A percentile compares a stretch with the other conserved stretches of the same genome.
phyloP scores from a whole-genome alignment of 78 protist genomes.

The Dictyostelium brefeldianum region DNA sequence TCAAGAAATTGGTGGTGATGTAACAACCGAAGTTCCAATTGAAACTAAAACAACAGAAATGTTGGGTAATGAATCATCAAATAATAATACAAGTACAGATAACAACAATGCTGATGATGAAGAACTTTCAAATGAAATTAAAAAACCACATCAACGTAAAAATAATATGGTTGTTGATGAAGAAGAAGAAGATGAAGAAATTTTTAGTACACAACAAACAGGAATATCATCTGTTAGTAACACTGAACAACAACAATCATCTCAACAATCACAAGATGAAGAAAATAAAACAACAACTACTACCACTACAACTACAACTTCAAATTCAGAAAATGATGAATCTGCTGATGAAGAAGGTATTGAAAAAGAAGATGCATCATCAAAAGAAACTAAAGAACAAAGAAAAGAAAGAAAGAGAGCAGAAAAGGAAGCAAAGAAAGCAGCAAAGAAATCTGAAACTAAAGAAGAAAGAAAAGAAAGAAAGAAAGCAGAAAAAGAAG shows the following conservation, averaged over 20 bases:
- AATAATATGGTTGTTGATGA: not conserved
- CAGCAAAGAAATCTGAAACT: not conserved
- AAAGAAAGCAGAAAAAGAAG: not conserved
- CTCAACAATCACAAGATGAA: not conserved
- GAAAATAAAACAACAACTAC: not conserved
- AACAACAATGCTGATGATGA: not conserved
- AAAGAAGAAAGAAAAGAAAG: not conserved
- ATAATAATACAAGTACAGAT: not conserved
- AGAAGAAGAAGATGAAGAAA: constrained; percentile 5
- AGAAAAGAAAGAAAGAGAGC: not conserved
- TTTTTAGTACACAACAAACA: not conserved
- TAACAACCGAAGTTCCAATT: no score
- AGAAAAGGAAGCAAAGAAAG: not conserved
- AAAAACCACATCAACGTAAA: not conserved
- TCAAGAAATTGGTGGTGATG: not conserved
- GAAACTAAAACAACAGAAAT: not conserved
- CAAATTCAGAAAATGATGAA: not conserved
- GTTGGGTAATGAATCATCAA: not conserved
- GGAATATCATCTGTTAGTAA: not conserved
- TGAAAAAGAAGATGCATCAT: not conserved
- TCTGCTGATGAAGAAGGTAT: not conserved
- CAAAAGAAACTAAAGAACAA: not conserved
- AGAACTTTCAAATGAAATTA: not conserved
- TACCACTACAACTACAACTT: not conserved
- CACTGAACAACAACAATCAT: not conserved